These are phyloP conservation scores for Heliocybe sulcata DNA, from an alignment of 1,284 basidiomycete genomes.

Conservation along the genomic window DNA sequence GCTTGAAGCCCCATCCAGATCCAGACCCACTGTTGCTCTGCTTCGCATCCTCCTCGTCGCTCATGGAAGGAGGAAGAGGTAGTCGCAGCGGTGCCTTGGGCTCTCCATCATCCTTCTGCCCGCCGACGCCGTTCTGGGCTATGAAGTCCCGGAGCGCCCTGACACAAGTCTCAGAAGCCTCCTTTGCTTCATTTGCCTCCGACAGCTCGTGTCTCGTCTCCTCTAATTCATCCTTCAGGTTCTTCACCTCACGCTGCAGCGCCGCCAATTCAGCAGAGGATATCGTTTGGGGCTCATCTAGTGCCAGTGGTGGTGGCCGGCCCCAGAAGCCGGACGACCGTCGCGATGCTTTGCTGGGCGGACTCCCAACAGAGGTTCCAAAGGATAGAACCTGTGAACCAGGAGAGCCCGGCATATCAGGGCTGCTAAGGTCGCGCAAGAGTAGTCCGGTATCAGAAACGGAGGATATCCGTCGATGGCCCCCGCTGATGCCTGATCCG, in stretches of 20 bases:
- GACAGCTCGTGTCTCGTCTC: constrained; percentile 57
- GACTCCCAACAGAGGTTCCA: constrained; percentile 12
- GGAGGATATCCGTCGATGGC: constrained; percentile 64
- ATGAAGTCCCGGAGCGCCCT: constrained; percentile 82
- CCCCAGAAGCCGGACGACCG: constrained; percentile 50
- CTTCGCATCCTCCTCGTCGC: constrained; percentile 7
- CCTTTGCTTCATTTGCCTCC: constrained; percentile 77
- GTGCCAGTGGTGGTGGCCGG: constrained; percentile 24
- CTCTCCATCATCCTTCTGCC: not conserved
- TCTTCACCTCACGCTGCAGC: constrained; percentile 55
- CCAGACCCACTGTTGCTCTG: constrained; percentile 4
- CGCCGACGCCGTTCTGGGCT: constrained; percentile 60
- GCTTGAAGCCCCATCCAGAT: constrained; percentile 37
- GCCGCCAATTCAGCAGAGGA: constrained; percentile 37
- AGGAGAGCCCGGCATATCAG: constrained; percentile 9
- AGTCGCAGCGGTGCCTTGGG: not conserved
- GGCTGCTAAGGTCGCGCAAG: constrained; percentile 13
- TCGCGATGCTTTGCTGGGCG: constrained; percentile 22
- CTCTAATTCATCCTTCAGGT: constrained; percentile 54
- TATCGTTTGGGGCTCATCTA: constrained; percentile 2
- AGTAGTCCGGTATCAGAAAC: constrained; percentile 45
- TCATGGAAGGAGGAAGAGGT: not conserved
- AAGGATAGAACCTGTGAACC: constrained; percentile 20
- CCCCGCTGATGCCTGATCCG: constrained; percentile 39
- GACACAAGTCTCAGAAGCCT: constrained; percentile 84